phyloP scores from a whole-genome alignment of 805 yeast species.

The Komagataella kurtzmanii region DNA sequence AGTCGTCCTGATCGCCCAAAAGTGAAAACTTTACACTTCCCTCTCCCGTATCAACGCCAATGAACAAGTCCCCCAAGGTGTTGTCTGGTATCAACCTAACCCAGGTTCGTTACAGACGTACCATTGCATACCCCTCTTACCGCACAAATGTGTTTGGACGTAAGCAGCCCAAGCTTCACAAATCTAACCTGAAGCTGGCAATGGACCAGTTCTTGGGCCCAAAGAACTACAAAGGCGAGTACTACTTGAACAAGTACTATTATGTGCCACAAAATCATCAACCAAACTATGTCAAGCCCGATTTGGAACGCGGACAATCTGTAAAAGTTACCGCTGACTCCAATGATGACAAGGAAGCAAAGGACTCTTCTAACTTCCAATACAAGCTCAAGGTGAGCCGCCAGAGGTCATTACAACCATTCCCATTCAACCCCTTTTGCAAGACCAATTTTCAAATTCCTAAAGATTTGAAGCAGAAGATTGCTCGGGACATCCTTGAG shows the following conservation, averaged over 20 bases:
- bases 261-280: conserved; percentile 51
- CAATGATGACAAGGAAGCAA: conserved; percentile 4
- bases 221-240: conserved; percentile 71
- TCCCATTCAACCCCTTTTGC: conserved; percentile 64
- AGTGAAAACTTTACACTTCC: not conserved
- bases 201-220: conserved; percentile 75
- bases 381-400: conserved; percentile 10
- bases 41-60: not conserved
- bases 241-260: conserved; percentile 61
- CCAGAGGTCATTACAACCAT: conserved; percentile 47
- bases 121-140: conserved; percentile 39
- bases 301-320: conserved; percentile 26
- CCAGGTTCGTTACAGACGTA: conserved; percentile 36
- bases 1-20: not conserved
- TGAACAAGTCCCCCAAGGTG: not conserved
- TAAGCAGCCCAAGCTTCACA: conserved; percentile 24
- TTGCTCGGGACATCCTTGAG: conserved; percentile 40
- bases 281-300: conserved; percentile 62
- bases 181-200: conserved; percentile 44
- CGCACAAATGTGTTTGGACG: conserved; percentile 27
- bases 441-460: conserved; percentile 52
- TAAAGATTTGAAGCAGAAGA: conserved; percentile 41
- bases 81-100: not conserved
- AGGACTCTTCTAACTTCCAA: conserved; percentile 4
- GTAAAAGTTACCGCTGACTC: conserved; percentile 6